Base-by-base conservation (phyloP, 2,329 filamentous ascomycete genomes). In the Cytospora chrysosperma region DNA sequence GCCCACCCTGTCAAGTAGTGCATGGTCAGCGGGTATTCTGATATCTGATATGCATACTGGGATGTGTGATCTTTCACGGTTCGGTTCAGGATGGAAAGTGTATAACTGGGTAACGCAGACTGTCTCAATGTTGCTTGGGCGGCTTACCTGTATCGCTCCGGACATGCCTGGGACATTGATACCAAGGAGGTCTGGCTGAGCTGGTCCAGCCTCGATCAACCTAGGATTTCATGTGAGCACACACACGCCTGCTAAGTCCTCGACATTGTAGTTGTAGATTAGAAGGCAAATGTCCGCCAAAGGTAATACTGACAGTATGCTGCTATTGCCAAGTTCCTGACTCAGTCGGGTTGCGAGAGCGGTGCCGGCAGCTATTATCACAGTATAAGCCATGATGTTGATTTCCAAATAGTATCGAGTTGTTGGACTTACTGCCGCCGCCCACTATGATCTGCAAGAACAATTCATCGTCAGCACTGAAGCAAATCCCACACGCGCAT, bases 171-270 rank as follows among this genome's bases (percentile, higher is more conserved):
- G 72, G 21, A 73, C 66, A 51, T 71, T 72, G 65, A 73, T 72
- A 7, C 60, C 66, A 17, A 65, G 64, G 59, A 71, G 69, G 17
- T 70, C 68, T n/a, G 61, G 66, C 1, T 64, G 69, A 3, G 65
- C 62, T 10, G 72, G 70, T 0, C 72, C 73, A 6, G 73, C 73
- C 65, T 75, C 73, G 53, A 75, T 68, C 19, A 75, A 58, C 15
- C 61, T 63, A 27, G 2, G 26, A 17, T 13, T n/a, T 8, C 34
- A 19, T n/a, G 28, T 28, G 17, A 49, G 21, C n/a, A 24, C 19
- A 10, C 7, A 3, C 5, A 13, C 13, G 10, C n/a, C n/a, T n/a
- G n/a, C n/a, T n/a, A n/a, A n/a, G n/a, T n/a, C n/a, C n/a, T n/a
- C n/a, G n/a, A n/a, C n/a, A n/a, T n/a, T n/a, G n/a, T n/a, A n/a